These are phyloP conservation scores for Leptomonas pyrrhocoris DNA, from an alignment of 208 protist species.

Conservation along the genomic window DNA sequence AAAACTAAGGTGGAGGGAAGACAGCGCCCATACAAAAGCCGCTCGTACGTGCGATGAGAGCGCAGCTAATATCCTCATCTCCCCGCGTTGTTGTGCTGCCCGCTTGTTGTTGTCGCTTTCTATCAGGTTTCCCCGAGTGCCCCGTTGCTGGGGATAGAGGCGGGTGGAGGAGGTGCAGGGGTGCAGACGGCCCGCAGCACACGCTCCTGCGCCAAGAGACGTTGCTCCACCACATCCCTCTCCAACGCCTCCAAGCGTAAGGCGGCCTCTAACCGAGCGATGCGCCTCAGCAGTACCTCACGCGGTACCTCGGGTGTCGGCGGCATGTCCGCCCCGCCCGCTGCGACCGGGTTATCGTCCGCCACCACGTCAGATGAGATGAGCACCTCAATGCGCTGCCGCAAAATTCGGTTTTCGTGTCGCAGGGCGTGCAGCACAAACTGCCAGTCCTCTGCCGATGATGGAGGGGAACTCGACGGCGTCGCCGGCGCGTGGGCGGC, in stretches of 20 bases:
- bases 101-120: too few species aligned
- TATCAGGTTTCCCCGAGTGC: neutral
- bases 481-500: neutral
- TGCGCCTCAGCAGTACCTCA: slow-evolving; percentile 31
- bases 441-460: slow-evolving; percentile 19
- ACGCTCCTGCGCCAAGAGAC: slow-evolving; percentile 43
- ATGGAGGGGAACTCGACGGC: neutral
- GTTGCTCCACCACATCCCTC: slow-evolving; percentile 43
- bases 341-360: slow-evolving; percentile 15
- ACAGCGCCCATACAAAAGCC: too few species aligned
- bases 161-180: neutral
- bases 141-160: neutral
- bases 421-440: slow-evolving; percentile 40
- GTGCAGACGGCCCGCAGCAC: slow-evolving; percentile 32
- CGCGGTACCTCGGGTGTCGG: slow-evolving; percentile 12
- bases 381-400: slow-evolving; percentile 43
- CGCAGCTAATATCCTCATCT: too few species aligned
- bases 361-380: slow-evolving; percentile 17
- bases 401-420: slow-evolving; percentile 46
- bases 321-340: neutral
- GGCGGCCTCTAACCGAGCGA: slow-evolving; percentile 54
- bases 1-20: too few species aligned
- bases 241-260: slow-evolving; percentile 52
- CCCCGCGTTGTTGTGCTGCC: too few species aligned
- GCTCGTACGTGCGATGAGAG: too few species aligned